These are phyloP conservation scores for Discostella pseudostelligera DNA, from an alignment of 108 stramenopile species.

Conservation along the genomic window DNA sequence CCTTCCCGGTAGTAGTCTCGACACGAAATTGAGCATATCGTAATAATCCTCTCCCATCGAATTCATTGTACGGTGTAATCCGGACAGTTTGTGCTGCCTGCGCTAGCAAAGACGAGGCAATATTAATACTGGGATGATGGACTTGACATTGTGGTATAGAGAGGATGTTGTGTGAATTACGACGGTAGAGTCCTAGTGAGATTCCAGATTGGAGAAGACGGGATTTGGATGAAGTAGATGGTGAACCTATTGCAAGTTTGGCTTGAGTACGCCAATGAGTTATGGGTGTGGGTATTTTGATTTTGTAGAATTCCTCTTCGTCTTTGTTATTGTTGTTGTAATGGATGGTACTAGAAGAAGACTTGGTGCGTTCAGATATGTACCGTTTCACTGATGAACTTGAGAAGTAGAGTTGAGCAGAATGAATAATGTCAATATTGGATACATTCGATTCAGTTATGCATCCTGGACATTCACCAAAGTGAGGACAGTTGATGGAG, in stretches of 20 bases:
- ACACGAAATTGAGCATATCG: constrained; percentile 82
- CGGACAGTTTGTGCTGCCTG: constrained; percentile 60
- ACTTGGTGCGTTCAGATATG: not conserved
- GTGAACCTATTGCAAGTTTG: constrained; percentile 72
- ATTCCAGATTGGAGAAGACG: constrained; percentile 38
- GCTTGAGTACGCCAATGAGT: constrained; percentile 80
- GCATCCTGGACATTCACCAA: constrained; percentile 81
- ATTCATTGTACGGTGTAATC: constrained; percentile 66
- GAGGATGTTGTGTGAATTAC: constrained; percentile 80
- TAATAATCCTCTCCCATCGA: constrained; percentile 58
- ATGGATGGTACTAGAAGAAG: not conserved
- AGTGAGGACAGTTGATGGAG: constrained; percentile 58
- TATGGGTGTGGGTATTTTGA: constrained; percentile 62
- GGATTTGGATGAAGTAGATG: constrained; percentile 55
- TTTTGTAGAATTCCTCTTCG: constrained; percentile 67
- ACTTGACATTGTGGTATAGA: constrained; percentile 88
- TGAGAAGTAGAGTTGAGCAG: constrained; percentile 74
- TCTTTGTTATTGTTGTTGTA: constrained; percentile 22
- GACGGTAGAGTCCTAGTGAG: constrained; percentile 84
- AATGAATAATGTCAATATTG: constrained; percentile 58
- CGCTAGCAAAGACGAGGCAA: constrained; percentile 54
- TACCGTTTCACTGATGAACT: constrained; percentile 63
- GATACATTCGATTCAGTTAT: constrained; percentile 43
- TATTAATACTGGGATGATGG: constrained; percentile 94
- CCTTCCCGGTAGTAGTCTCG: constrained; percentile 75